These are phyloP conservation scores for Pinus tabuliformis DNA, from an alignment of 75 land plant genomes.

Conservation along the genomic window DNA sequence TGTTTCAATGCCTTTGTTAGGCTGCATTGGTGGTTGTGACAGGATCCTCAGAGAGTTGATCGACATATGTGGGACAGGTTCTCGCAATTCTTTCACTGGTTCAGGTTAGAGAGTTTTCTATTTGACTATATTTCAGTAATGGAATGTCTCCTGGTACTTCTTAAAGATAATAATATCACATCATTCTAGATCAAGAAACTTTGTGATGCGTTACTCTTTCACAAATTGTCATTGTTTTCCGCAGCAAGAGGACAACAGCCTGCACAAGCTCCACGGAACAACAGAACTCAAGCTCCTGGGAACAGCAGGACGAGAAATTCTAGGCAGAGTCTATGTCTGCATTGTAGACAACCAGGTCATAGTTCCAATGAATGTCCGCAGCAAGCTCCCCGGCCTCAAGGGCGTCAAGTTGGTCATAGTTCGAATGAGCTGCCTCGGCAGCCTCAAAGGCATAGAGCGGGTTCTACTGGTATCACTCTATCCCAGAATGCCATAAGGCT, in stretches of 20 bases:
- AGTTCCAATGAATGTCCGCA: slow-evolving; percentile 63
- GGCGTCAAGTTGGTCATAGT: slow-evolving; percentile 9
- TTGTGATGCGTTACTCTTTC: background rate
- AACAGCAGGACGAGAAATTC: slow-evolving; percentile 18
- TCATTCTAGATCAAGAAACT: background rate
- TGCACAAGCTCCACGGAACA: slow-evolving; percentile 9
- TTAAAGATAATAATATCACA: slow-evolving; percentile 6
- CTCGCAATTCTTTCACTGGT: slow-evolving; percentile 29
- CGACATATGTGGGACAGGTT: slow-evolving; percentile 91
- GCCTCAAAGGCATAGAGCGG: slow-evolving; percentile 7
- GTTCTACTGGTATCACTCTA: slow-evolving; percentile 1
- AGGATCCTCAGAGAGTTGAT: slow-evolving; percentile 56
- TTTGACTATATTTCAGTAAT: slow-evolving; percentile 12
- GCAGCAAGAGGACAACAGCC: slow-evolving; percentile 45
- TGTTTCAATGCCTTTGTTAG: slow-evolving; percentile 26
- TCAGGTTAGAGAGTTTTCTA: slow-evolving; percentile 22
- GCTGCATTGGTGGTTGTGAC: slow-evolving; percentile 97
- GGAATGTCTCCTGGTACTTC: slow-evolving; percentile 8
- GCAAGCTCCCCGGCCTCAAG: slow-evolving; percentile 16
- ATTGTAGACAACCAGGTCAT: slow-evolving; percentile 72
- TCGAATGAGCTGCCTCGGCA: slow-evolving; percentile 1
- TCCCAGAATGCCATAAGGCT: background rate
- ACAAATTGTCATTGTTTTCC: background rate
- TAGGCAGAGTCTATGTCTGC: slow-evolving; percentile 33
- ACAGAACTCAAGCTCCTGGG: background rate